phyloP scores from a whole-genome alignment of 345 rosid genomes.

The Salix arbutifolia region DNA sequence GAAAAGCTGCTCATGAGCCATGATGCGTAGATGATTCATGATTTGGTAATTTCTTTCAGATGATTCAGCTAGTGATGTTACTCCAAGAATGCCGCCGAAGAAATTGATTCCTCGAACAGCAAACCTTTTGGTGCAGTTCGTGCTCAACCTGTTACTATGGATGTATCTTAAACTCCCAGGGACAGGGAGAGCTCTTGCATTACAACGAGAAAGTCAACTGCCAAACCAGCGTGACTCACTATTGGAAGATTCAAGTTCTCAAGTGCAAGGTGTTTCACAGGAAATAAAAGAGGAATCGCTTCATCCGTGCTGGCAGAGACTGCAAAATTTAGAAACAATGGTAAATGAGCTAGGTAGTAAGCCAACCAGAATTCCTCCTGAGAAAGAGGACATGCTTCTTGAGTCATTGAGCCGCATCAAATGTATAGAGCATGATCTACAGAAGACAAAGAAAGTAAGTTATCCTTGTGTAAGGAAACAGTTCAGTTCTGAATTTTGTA shows the following conservation, averaged over 20 bases:
- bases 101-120: slow-evolving; percentile 31
- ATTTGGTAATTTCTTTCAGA: slow-evolving; percentile 41
- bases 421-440: slow-evolving; percentile 78
- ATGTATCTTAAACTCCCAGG: slow-evolving; percentile 42
- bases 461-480: slow-evolving; percentile 1
- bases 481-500: neutral
- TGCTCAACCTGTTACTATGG: slow-evolving; percentile 48
- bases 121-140: slow-evolving; percentile 31
- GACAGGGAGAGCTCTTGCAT: slow-evolving; percentile 40
- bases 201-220: slow-evolving; percentile 25
- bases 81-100: slow-evolving; percentile 27
- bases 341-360: slow-evolving; percentile 60
- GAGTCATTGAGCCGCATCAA: slow-evolving; percentile 78
- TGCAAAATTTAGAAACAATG: slow-evolving; percentile 67
- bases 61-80: slow-evolving; percentile 23
- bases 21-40: neutral
- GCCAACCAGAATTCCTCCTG: slow-evolving; percentile 71
- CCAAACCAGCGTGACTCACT: slow-evolving; percentile 38
- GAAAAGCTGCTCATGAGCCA: neutral
- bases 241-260: slow-evolving; percentile 33
- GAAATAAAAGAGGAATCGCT: slow-evolving; percentile 45
- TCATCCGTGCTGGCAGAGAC: slow-evolving; percentile 80
- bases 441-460: slow-evolving; percentile 76
- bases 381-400: slow-evolving; percentile 80
- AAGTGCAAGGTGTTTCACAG: slow-evolving; percentile 25